Evolutionary conservation across 495 filamentous ascomycete species (phyloP).

Genomic region (Xylaria venustula): DNA sequence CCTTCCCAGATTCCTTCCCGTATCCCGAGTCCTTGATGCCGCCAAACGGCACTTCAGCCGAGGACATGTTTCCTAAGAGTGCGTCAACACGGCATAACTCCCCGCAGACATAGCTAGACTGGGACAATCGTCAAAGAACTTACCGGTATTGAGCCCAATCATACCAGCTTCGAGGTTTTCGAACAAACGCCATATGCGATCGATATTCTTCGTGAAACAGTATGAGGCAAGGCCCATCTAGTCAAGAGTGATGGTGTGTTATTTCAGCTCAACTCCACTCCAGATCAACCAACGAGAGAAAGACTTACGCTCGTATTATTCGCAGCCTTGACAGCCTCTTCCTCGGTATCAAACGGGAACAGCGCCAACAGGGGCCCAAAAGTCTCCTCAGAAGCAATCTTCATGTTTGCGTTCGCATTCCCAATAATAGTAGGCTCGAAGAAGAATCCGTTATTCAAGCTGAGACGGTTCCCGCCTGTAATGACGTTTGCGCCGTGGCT

Average conservation of each 20-base stretch:
- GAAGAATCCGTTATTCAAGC: constrained; percentile 56
- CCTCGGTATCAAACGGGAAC: constrained; percentile 68
- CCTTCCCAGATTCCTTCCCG: constrained; percentile 74
- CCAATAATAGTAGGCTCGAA: constrained; percentile 70
- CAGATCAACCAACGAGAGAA: not conserved
- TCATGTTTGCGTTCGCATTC: constrained; percentile 61
- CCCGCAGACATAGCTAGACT: not conserved
- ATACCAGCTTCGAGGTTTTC: constrained; percentile 76
- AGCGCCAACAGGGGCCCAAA: constrained; percentile 69
- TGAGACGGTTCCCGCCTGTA: constrained; percentile 51
- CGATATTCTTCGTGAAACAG: constrained; percentile 72
- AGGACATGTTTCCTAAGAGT: constrained; percentile 55
- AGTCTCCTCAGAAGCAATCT: constrained; percentile 65
- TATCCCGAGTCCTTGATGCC: constrained; percentile 75
- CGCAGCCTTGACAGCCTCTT: constrained; percentile 60
- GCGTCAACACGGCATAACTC: not conserved
- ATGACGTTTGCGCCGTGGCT: constrained; percentile 59
- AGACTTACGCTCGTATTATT: constrained; percentile 57
- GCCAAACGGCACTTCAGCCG: constrained; percentile 71
- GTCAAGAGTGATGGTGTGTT: not conserved
- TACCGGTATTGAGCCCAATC: constrained; percentile 70
- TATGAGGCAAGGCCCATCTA: constrained; percentile 68
- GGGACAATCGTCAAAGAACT: constrained; percentile 1
- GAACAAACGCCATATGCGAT: constrained; percentile 68
- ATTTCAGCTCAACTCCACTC: not conserved